Base-by-base conservation (phyloP, 163 green algal genomes). In the Trebouxiophyceae sp. region DNA sequence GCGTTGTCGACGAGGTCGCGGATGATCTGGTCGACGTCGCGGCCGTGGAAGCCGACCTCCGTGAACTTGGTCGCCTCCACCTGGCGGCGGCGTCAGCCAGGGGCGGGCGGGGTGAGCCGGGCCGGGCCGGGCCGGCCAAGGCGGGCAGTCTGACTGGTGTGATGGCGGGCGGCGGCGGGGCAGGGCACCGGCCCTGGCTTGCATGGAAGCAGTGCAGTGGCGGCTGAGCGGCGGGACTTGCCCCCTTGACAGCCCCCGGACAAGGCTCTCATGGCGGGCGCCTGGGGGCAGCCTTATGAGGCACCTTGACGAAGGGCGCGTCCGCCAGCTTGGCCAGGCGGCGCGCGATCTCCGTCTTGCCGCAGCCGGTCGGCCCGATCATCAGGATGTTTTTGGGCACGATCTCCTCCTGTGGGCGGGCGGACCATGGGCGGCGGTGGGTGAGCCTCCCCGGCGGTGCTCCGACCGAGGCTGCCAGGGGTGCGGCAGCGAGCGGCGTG, bases 351-450 rank as follows among this genome's bases (percentile, higher is more conserved):
- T 98, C 93, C 2, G 93, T 98, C 73, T 98, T 98, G 58, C 93
- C 93, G 67, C 89, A 96, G 1, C 92, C 92, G 2, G 92, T 98
- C 23, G 92, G 92, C 0, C 92, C 87, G 57, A 96, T 95, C 93
- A 98, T 97, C 22, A 97, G 81, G 54, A 98, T 97, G 85, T 98
- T 98, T 70, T 97, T 97, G 39, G 93, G 93, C 32, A 95, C 87
- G 50, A 98, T 92, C 71, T 98, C 91, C 32, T 93, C 81, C 69
- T 79, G 72, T 55, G 66, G 23, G 5, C 26, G 29, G 28, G 5
- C 22, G 6, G 23, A 7, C 29, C 56, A 23, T 24, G 23, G 6
- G 6, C 22, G 26, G 60, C 32, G 30, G 54, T 45, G 60, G 60
- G 46, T 2, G 39, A 24, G 27, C 28, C 2, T 24, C 19, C 16